Conservation (phyloP, 495 filamentous ascomycete genomes). For the Aspergillus funiculosus region DNA sequence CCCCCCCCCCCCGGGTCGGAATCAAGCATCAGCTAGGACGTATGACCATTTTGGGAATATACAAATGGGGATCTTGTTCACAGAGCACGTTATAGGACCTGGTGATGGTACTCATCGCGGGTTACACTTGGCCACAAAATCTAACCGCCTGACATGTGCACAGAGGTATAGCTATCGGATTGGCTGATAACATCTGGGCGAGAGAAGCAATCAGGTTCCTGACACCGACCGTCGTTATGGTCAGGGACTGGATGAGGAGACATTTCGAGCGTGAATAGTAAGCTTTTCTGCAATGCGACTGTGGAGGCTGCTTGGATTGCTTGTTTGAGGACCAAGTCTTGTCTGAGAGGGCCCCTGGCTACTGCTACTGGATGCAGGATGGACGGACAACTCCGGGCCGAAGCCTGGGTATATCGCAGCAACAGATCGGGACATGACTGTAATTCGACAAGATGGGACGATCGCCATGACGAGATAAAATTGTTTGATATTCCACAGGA, state of each 20-base stretch:
- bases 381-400: constrained; percentile 5
- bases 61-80: constrained; percentile 4
- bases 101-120: neutral
- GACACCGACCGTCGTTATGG: neutral
- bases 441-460: constrained; percentile 6
- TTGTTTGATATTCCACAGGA: too few species aligned
- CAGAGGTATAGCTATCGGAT: neutral
- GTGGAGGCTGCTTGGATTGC: constrained; percentile 10
- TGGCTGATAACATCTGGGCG: neutral
- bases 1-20: neutral
- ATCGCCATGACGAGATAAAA: constrained; percentile 1
- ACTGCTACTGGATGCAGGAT: neutral
- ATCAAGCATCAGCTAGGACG: neutral
- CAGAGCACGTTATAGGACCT: neutral
- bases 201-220: constrained; percentile 2
- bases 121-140: constrained; percentile 2
- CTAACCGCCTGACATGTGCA: too few species aligned
- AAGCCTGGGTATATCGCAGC: neutral
- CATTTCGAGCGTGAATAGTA: neutral
- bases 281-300: neutral
- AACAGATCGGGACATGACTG: neutral
- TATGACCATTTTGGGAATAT: constrained; percentile 2
- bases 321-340: constrained; percentile 10
- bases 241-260: neutral
- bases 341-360: neutral